Evolutionary conservation across 2,329 filamentous ascomycete species (phyloP).

Genomic region (Claviceps fusiformis): DNA sequence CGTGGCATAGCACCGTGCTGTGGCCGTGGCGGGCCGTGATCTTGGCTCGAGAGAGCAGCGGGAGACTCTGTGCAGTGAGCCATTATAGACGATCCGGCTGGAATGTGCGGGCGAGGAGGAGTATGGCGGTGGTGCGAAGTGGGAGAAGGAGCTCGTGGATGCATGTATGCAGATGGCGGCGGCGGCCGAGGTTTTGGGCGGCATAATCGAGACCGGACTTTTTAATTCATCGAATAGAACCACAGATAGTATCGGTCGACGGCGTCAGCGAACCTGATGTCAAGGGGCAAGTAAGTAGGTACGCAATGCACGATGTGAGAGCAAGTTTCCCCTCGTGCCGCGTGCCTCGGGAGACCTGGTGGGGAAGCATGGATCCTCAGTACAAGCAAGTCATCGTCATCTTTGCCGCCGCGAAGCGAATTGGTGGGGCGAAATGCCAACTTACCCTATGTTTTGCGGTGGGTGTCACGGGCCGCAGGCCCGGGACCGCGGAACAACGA

Average conservation of each 20-base stretch:
- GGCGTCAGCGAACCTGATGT: neutral
- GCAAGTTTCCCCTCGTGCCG: neutral
- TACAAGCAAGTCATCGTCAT: too few relatives aligned
- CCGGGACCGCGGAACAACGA: too few relatives aligned
- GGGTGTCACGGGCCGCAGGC: too few relatives aligned
- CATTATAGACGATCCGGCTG: neutral
- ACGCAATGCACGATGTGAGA: neutral
- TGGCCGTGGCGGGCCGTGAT: neutral
- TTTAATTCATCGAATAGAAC: neutral
- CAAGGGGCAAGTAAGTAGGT: neutral
- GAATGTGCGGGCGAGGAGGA: neutral
- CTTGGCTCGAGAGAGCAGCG: neutral
- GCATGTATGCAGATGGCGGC: neutral
- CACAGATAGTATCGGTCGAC: neutral
- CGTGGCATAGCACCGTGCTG: slow-evolving; percentile 1
- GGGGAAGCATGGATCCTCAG: too few relatives aligned
- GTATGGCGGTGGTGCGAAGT: neutral
- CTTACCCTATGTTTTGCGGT: too few relatives aligned
- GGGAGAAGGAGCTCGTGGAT: neutral
- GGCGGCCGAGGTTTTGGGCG: neutral
- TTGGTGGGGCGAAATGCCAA: too few relatives aligned
- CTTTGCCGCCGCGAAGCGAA: too few relatives aligned
- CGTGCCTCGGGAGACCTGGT: neutral
- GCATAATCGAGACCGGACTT: neutral
- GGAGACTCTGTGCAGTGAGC: neutral